Percentiles rank a stretch among this genome's conserved stretches.
phyloP scores from a whole-genome alignment of 805 yeast species.

The Pichia thaimueangensis region DNA sequence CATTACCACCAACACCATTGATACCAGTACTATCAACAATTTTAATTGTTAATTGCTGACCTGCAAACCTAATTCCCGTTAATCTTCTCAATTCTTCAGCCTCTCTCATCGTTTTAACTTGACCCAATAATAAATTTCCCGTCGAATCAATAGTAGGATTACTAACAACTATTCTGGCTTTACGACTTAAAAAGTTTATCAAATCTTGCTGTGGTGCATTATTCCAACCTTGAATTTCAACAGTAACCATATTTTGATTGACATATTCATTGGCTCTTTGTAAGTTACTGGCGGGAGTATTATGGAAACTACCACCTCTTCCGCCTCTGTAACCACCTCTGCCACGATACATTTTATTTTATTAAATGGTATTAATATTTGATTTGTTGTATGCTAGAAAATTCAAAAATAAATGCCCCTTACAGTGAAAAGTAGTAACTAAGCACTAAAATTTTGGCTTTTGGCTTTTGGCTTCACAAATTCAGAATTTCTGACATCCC shows the following conservation, averaged over 20 bases:
- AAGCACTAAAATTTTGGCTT: no score
- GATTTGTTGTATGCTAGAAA: no score
- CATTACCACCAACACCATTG: constrained; percentile 16
- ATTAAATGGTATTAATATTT: no score
- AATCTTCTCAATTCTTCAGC: constrained; percentile 54
- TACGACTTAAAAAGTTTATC: constrained; percentile 61
- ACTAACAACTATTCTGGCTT: constrained; percentile 48
- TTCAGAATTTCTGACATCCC: no score
- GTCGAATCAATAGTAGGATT: constrained; percentile 47
- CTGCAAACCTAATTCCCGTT: constrained; percentile 80
- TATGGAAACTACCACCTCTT: constrained; percentile 13
- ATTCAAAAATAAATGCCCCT: no score
- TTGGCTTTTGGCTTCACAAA: no score
- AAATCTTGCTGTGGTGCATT: constrained; percentile 68
- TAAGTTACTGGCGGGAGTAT: constrained; percentile 15
- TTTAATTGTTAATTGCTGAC: constrained; percentile 52
- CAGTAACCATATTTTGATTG: constrained; percentile 34
- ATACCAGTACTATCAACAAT: constrained; percentile 25
- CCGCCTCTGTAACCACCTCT: constrained; percentile 21
- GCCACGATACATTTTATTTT: constrained; percentile 26
- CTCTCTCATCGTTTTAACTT: constrained; percentile 47
- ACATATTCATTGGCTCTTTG: constrained; percentile 20
- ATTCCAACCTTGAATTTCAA: constrained; percentile 76
- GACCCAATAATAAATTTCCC: constrained; percentile 49
- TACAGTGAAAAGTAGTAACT: no score